A percentile compares a stretch with the other conserved stretches of the same genome.
phyloP scores from a whole-genome alignment of 2,329 filamentous ascomycete species.

The Paecilomyces formosus region DNA sequence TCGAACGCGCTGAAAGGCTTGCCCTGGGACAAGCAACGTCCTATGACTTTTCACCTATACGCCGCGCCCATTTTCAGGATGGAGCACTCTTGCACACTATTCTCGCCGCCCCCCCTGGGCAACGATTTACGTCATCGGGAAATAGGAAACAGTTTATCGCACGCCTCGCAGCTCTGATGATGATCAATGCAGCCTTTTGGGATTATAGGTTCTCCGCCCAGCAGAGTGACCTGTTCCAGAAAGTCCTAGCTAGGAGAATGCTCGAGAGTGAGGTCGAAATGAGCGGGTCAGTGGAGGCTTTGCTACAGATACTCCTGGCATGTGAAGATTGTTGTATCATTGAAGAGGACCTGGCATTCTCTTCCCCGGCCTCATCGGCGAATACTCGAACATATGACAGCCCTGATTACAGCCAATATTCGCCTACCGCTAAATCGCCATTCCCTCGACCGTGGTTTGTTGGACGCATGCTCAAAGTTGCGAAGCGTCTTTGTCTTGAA shows the following conservation, averaged over 20 bases:
- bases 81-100: constrained; percentile 24
- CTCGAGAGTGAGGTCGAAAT: constrained; percentile 27
- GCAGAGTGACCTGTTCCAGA: constrained; percentile 25
- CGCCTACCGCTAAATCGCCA: constrained; percentile 13
- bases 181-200: constrained; percentile 33
- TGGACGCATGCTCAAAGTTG: constrained; percentile 33
- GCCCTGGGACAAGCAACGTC: constrained; percentile 19
- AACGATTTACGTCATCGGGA: constrained; percentile 26
- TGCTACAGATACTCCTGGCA: constrained; percentile 31
- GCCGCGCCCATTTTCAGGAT: constrained; percentile 21
- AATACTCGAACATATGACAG: not conserved
- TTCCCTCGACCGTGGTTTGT: constrained; percentile 32
- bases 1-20: constrained; percentile 30
- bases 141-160: constrained; percentile 33
- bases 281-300: constrained; percentile 30
- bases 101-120: constrained; percentile 23
- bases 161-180: constrained; percentile 27
- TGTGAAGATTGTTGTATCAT: constrained; percentile 21
- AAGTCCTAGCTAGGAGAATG: constrained; percentile 21
- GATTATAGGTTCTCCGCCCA: constrained; percentile 27
- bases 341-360: not conserved
- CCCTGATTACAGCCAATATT: constrained; percentile 23
- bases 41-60: constrained; percentile 9
- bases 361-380: not conserved
- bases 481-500: constrained; percentile 24